Evolutionary conservation across 192 early-diverging fungal genomes (phyloP).

Genomic region (Gaertneriomyces sp.): DNA sequence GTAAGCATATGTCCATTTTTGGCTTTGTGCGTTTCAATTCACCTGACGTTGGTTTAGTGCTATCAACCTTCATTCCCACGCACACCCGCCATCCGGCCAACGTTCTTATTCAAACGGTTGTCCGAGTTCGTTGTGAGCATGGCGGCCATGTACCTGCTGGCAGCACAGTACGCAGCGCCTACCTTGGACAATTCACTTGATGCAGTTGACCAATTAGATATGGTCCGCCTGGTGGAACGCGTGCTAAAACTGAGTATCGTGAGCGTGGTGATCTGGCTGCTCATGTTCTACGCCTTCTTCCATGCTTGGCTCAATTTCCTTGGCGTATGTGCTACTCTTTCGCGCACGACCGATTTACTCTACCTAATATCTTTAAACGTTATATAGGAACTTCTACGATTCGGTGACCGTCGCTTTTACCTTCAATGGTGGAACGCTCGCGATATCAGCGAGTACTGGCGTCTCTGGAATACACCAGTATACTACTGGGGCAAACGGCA

Average conservation of each 20-base stretch:
- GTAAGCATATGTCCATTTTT: slow-evolving; percentile 1
- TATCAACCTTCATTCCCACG: slow-evolving; percentile 85
- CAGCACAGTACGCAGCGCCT: slow-evolving; percentile 48
- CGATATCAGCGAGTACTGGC: slow-evolving; percentile 77
- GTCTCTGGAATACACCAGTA: slow-evolving; percentile 88
- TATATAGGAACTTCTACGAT: slow-evolving; percentile 54
- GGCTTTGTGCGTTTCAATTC: neutral
- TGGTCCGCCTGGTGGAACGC: slow-evolving; percentile 68
- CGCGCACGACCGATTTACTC: neutral
- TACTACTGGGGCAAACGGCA: slow-evolving; percentile 70
- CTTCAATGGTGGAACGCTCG: slow-evolving; percentile 81
- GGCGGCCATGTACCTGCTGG: slow-evolving; percentile 75
- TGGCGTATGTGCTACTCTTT: slow-evolving; percentile 43
- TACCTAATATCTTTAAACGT: slow-evolving; percentile 4
- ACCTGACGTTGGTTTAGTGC: slow-evolving; percentile 34
- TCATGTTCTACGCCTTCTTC: slow-evolving; percentile 86
- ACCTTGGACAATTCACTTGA: slow-evolving; percentile 72
- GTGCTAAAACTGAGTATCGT: slow-evolving; percentile 77
- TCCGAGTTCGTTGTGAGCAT: slow-evolving; percentile 63
- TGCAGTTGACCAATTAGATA: slow-evolving; percentile 66
- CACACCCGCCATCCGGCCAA: slow-evolving; percentile 57
- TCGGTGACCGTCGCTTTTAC: slow-evolving; percentile 87
- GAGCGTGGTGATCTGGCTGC: slow-evolving; percentile 78
- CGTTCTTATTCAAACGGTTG: slow-evolving; percentile 76
- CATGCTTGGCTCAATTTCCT: slow-evolving; percentile 76